Evolutionary conservation across 441 rosid species (phyloP), one percentile per base, ranked within the genome.

Genomic region (Omphalea diandra): DNA sequence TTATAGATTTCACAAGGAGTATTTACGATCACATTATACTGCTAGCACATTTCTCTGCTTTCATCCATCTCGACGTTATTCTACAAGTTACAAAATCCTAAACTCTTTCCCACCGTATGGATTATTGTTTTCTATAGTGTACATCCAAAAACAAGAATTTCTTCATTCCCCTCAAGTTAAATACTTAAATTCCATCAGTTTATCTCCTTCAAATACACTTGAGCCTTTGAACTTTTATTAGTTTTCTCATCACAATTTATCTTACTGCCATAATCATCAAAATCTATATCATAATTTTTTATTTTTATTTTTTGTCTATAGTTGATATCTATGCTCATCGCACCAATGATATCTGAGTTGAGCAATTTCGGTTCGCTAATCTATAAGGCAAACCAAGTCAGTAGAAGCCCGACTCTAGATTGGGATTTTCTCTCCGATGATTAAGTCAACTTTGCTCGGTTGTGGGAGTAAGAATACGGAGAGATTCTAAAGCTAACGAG

Each of bases 11-110:
- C 15, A 0, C 11, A 46, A 64, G 53, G 17, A 64, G 32, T 5
- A 40, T 40, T 40, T 3, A 49, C 10, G 4, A 44, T 44, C 38
- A 64, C 32, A 24, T 11, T 7, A 41, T 50, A 14, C 9, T 36
- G 26, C 47, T 32, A 47, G 26, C 41, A 47, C 18, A 65, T 50
- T 66, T 43, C 20, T 22, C 44, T 14, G 47, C 33, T 32, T 52
- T 67, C 61, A 52, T 24, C 60, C 70, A 53, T 52, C 49, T 36
- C 58, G 53, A 40, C 7, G 7, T 38, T 35, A 35, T 14, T 36
- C 17, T 17, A 15, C 6, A 10, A 64, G 20, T 40, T 27, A 27
- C 17, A 24, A 38, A 10, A 40, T 40, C 36, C 5, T 38, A 65
- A 20, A 22, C 3, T 65, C 22, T 17, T 14, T 24, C 14, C 63